Evolutionary conservation across 768 basidiomycete genomes (phyloP).

Genomic region (Trametes cinnabarina): DNA sequence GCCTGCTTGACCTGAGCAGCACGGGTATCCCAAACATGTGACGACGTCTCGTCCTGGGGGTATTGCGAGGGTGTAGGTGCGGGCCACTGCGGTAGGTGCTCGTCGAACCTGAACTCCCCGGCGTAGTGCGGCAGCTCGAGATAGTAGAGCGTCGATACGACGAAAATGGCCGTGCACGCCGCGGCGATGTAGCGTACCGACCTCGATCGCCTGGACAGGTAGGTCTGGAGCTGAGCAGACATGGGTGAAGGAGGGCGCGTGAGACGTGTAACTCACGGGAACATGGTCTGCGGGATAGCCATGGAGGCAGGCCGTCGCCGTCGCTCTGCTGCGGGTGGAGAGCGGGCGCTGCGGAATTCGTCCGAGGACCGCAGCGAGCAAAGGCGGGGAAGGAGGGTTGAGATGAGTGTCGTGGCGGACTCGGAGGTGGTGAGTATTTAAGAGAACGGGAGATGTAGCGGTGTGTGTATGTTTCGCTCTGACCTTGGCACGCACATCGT

Average conservation of each 20-base stretch:
- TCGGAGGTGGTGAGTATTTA: not conserved
- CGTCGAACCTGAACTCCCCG: not conserved
- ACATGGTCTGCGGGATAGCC: not conserved
- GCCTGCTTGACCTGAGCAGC: conserved; percentile 59
- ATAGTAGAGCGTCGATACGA: conserved; percentile 24
- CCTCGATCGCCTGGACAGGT: conserved; percentile 9
- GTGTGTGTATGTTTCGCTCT: not conserved
- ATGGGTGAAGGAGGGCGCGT: not conserved
- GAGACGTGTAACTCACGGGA: not conserved
- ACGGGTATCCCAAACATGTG: conserved; percentile 47
- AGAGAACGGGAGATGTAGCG: not conserved
- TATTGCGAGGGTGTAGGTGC: not conserved
- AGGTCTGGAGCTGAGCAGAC: not conserved
- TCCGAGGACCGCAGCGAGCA: conserved; percentile 4
- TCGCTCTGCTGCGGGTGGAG: conserved; percentile 7
- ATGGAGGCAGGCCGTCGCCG: not conserved
- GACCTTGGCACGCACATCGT: not conserved
- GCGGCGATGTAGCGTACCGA: conserved; percentile 18
- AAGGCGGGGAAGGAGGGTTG: not conserved
- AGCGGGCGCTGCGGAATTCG: not conserved
- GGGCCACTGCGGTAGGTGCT: not conserved
- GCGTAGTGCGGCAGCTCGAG: conserved; percentile 3
- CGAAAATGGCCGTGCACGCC: conserved; percentile 7
- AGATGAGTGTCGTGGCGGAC: not conserved
- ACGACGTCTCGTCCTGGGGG: conserved; percentile 15